Percentiles rank a stretch among this genome's conserved stretches.
Evolutionary conservation across 371 early-diverging fungal genomes (phyloP).

Genomic region (Mucor racemosus): DNA sequence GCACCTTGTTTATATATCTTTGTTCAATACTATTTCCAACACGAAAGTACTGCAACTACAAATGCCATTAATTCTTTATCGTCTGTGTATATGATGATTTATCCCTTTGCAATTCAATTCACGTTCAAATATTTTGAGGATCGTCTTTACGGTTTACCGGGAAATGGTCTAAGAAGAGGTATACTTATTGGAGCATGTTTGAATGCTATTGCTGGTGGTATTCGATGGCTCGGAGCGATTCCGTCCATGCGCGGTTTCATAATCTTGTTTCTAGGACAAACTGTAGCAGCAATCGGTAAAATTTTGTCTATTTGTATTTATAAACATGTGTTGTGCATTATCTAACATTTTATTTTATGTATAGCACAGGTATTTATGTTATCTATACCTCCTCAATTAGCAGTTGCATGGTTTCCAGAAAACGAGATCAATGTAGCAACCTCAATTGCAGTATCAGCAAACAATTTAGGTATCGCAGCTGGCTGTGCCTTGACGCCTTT

Average conservation of each 20-base stretch:
- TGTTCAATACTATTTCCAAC: slow-evolving; percentile 48
- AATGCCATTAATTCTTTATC: slow-evolving; percentile 57
- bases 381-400: slow-evolving; percentile 55
- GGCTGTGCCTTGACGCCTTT: slow-evolving; percentile 57
- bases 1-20: slow-evolving; percentile 59
- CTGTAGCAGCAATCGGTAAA: slow-evolving; percentile 54
- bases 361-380: slow-evolving; percentile 58
- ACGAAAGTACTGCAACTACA: slow-evolving; percentile 26
- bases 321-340: neutral
- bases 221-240: slow-evolving; percentile 51
- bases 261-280: slow-evolving; percentile 50
- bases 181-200: slow-evolving; percentile 53
- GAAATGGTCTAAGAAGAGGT: slow-evolving; percentile 50
- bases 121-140: slow-evolving; percentile 54
- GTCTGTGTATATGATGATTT: slow-evolving; percentile 52
- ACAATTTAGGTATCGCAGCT: slow-evolving; percentile 56
- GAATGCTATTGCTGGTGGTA: slow-evolving; percentile 41
- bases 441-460: slow-evolving; percentile 55
- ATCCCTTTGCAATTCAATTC: slow-evolving; percentile 54
- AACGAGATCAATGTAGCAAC: slow-evolving; percentile 52
- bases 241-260: slow-evolving; percentile 40
- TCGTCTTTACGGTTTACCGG: slow-evolving; percentile 13
- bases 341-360: neutral
- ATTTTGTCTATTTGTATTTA: neutral
- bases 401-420: slow-evolving; percentile 57